phyloP scores from a whole-genome alignment of 768 basidiomycete genomes.

The Tricholoma flavovirens region DNA sequence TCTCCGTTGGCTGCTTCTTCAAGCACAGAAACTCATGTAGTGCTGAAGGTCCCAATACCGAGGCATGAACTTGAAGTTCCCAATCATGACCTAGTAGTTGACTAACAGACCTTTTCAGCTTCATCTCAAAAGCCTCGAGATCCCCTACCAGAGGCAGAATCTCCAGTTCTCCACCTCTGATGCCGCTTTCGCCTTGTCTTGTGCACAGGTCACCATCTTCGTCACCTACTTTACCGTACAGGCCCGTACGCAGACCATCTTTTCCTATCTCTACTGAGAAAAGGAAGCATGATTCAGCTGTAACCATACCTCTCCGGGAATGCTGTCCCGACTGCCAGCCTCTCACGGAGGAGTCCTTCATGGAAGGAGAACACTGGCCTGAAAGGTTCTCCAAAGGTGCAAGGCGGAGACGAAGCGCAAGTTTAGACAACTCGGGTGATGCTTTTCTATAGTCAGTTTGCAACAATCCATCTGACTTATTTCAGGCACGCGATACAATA shows the following conservation, averaged over 20 bases:
- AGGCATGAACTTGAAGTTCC: conserved; percentile 32
- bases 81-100: conserved; percentile 1
- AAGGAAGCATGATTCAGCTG: conserved; percentile 27
- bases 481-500: conserved; percentile 9
- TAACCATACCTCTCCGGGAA: conserved; percentile 63
- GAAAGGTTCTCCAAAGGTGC: conserved; percentile 63
- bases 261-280: conserved; percentile 30
- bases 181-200: conserved; percentile 48
- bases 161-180: conserved; percentile 25
- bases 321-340: conserved; percentile 64
- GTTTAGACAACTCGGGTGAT: conserved; percentile 28
- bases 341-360: conserved; percentile 50
- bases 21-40: conserved; percentile 36
- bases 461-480: conserved; percentile 1
- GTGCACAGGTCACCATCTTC: conserved; percentile 38
- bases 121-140: conserved; percentile 33
- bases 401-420: conserved; percentile 47
- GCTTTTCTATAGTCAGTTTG: conserved; percentile 10
- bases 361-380: conserved; percentile 53
- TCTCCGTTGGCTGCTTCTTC: conserved; percentile 12
- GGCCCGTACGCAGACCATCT: conserved; percentile 17
- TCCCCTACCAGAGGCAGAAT: conserved; percentile 36
- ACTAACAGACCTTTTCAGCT: conserved; percentile 24
- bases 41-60: conserved; percentile 58
- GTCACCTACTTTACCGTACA: conserved; percentile 14